Base-by-base conservation (phyloP, 2,329 filamentous ascomycete species). In the Aspergillus luchuensis region DNA sequence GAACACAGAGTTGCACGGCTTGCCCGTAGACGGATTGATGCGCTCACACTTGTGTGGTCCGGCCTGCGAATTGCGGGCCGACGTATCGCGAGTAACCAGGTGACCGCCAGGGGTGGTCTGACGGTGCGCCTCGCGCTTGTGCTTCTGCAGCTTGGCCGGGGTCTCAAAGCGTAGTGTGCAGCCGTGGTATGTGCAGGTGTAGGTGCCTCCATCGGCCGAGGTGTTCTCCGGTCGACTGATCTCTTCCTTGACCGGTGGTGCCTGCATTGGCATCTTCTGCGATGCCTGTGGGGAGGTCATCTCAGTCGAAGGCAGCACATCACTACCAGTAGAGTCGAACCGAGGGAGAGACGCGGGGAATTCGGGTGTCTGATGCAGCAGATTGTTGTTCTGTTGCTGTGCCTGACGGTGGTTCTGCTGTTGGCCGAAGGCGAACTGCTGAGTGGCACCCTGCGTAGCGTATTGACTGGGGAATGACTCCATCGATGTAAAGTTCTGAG, bases 141-240 rank as follows among this genome's bases (percentile, higher is more conserved):
- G 95, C 79, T 95, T 95, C 75, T 98, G 93, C 3, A 99, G 83
- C 67, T 93, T 87, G 8, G 87, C 84, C 4, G 92, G 92, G 1
- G 92, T 92, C 67, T 96, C 91, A 72, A 99, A 99, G 56, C 95
- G 90, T 67, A 90, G 82, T 0, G 88, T 89, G 73, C 95, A 98
- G 10, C 92, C 92, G 71, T 96, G 92, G 70, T 97, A 97, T 0
- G 93, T 97, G 77, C 95, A 99, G 1, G 93, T 96, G 78, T 97
- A 99, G 0, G 93, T 97, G 11, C 94, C 94, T 19, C 88, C 85
- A 66, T 96, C 91, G 0, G 92, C 90, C 15, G 82, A 81, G 2
- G 89, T 87, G 43, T 87, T 83, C 1, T 80, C 75, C 0, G 92
- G 91, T 80, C 86, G 81, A 64, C 80, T 72, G 41, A 76, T 69